Evolutionary conservation across 2,329 filamentous ascomycete genomes (phyloP).

Genomic region (Penicillium sp.): DNA sequence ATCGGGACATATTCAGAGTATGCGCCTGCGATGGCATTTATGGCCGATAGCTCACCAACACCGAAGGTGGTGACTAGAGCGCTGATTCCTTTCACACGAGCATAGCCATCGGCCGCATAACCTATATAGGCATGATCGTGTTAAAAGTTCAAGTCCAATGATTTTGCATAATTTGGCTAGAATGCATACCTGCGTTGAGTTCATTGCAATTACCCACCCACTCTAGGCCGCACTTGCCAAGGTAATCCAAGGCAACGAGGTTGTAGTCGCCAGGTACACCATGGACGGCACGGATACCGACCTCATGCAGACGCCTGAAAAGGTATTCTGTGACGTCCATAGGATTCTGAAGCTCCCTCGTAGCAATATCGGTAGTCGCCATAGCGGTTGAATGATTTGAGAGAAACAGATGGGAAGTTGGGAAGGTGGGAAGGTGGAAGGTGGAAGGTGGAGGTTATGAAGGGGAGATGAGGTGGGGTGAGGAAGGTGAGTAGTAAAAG

Average conservation of each 20-base stretch:
- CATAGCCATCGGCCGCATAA: constrained; percentile 77
- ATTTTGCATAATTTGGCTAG: background rate
- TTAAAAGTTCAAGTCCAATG: background rate
- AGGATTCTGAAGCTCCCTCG: constrained; percentile 42
- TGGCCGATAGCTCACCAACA: constrained; percentile 62
- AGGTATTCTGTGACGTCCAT: constrained; percentile 49
- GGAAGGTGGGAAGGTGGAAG: background rate
- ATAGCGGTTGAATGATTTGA: constrained; percentile 9
- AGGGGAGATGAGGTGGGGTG: background rate
- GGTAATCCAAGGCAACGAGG: constrained; percentile 56
- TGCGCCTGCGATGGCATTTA: constrained; percentile 70
- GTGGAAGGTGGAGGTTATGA: background rate
- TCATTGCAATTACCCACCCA: constrained; percentile 62
- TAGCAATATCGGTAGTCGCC: constrained; percentile 42
- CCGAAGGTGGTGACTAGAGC: constrained; percentile 72
- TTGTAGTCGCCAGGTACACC: constrained; percentile 64
- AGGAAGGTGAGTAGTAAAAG: background rate
- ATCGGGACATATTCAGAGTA: constrained; percentile 70
- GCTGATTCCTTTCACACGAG: constrained; percentile 64
- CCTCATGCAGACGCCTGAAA: constrained; percentile 47
- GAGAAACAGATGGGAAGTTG: background rate
- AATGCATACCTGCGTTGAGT: constrained; percentile 51
- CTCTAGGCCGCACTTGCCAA: constrained; percentile 50
- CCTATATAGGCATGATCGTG: constrained; percentile 35
- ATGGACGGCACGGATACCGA: constrained; percentile 49